Conservation (phyloP, 805 yeast genomes). For the Metahyphopichia silvanorum region DNA sequence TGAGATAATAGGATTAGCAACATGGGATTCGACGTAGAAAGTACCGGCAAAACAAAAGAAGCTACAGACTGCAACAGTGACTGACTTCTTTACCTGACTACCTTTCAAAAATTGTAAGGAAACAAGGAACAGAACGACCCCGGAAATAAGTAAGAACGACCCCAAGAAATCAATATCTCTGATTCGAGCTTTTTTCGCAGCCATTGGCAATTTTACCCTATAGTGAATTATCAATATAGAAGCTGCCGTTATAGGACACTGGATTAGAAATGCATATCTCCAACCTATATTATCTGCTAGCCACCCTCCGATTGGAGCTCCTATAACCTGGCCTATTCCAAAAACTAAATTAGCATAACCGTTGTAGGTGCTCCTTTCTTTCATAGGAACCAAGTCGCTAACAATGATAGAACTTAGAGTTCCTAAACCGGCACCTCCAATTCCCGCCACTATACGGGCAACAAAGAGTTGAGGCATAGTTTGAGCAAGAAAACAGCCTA, state of each 20-base stretch:
- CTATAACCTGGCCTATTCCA: constrained; percentile 54
- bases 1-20: constrained; percentile 31
- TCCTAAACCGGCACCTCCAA: constrained; percentile 41
- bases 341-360: constrained; percentile 35
- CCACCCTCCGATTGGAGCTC: constrained; percentile 64
- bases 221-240: constrained; percentile 32
- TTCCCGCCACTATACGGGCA: constrained; percentile 36
- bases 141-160: constrained; percentile 25
- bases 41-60: constrained; percentile 9
- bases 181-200: constrained; percentile 17
- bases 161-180: constrained; percentile 32
- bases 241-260: constrained; percentile 48
- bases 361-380: constrained; percentile 37
- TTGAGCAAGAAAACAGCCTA: constrained; percentile 30
- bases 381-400: constrained; percentile 33
- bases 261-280: constrained; percentile 58
- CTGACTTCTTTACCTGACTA: too few species aligned
- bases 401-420: constrained; percentile 36
- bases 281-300: constrained; percentile 56
- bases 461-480: constrained; percentile 24
- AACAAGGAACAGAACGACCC: constrained; percentile 25
- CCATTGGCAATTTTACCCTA: constrained; percentile 20
- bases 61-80: constrained; percentile 3
- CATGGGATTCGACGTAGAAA: constrained; percentile 15
- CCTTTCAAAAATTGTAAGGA: constrained; percentile 24